These are phyloP conservation scores for Zymoseptoria passerinii DNA, from an alignment of 2,329 filamentous ascomycete genomes.

Conservation along the genomic window DNA sequence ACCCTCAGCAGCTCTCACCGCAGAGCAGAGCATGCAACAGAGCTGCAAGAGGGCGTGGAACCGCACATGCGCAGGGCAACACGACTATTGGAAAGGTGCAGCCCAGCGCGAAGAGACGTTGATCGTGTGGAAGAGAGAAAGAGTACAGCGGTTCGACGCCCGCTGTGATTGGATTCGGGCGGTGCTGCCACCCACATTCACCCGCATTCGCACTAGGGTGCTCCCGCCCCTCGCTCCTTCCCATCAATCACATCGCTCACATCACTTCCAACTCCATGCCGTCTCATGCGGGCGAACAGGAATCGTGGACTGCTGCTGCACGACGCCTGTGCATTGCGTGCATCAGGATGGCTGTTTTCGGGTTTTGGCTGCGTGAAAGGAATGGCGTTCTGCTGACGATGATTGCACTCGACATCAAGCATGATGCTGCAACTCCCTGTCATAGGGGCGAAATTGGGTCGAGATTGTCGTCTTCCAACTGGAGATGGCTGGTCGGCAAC, in stretches of 20 bases:
- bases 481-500: neutral
- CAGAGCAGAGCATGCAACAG: constrained; percentile 1
- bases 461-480: neutral
- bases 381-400: neutral
- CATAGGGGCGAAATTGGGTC: neutral
- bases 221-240: neutral
- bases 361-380: neutral
- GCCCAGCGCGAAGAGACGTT: constrained; percentile 17
- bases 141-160: neutral
- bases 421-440: neutral
- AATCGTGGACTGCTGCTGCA: neutral
- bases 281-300: neutral
- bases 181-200: neutral
- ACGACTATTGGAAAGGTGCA: constrained; percentile 24
- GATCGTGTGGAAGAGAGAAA: constrained; percentile 10
- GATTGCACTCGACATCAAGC: neutral
- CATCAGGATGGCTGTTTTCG: neutral
- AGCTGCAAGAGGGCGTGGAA: neutral
- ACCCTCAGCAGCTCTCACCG: neutral
- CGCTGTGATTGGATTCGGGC: neutral
- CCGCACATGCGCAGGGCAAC: neutral
- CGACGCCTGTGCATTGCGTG: neutral
- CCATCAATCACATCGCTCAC: neutral
- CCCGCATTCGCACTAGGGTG: neutral
- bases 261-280: neutral